Evolutionary conservation across 768 basidiomycete species (phyloP), one percentile per base, ranked within the genome.

Genomic region (Auriculariales sp.): DNA sequence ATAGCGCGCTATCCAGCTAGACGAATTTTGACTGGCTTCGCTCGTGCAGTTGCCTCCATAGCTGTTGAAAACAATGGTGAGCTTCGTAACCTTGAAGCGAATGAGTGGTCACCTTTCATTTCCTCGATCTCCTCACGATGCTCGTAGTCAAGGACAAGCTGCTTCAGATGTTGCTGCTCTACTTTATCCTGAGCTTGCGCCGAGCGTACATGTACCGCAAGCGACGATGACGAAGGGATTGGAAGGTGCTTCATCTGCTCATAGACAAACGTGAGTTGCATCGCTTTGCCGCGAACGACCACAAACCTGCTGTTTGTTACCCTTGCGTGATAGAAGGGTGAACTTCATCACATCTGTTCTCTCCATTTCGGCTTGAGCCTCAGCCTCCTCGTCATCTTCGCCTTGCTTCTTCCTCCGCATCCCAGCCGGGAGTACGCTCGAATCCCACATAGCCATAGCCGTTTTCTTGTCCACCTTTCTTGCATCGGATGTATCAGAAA

Each of bases 91-190:
- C 15, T 19, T 17, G 28, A 45, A 15, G 28, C 10, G n/a, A 22
- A 19, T 12, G 28, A 39, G 3, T 17, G 24, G 6, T 25, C 33
- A 59, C 59, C 49, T 53, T 56, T 55, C 19, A 55, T 27, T 44
- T 59, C 60, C 28, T 59, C 60, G 32, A 55, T 51, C 30, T 89
- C 88, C 63, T 90, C 89, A 29, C 83, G 82, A 57, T 90, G 88
- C 59, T 90, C 89, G 54, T 90, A 92, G 61, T 90, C 77, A 48
- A 94, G 74, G 3, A 95, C 95, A 17, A 98, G 74, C n/a, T 82
- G 79, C 69, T 99, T 99, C 56, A 99, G 68, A 53, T 97, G 89
- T 63, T 98, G 91, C 57, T 98, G 94, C 61, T 99, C 95, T 5
- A 88, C 90, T 65, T 83, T 88, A 65, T 93, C 91, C 61, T 92